Evolutionary conservation across 225 moss, liverwort and hornwort species (phyloP), one percentile per base, ranked within the genome.

Genomic region (Lunularia cruciata): DNA sequence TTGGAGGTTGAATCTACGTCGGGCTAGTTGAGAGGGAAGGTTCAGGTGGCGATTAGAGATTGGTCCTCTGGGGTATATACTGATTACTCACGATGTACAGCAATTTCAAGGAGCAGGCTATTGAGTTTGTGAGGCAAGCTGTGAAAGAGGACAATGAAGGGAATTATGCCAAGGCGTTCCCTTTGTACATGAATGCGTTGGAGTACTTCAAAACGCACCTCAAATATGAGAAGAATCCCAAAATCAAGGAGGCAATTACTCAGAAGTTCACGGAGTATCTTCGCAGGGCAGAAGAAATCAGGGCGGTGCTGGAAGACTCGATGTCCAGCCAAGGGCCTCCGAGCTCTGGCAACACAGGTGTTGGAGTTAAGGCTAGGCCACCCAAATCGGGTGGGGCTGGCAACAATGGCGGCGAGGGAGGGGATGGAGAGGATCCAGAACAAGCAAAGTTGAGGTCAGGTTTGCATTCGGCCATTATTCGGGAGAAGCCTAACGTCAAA

Each of bases 101-200:
- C 90, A 96, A 96, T 90, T 96, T 96, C 63, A 96, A 96, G 73
- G 95, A 96, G 85, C 95, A 96, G 90, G 95, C 92, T 26, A 96
- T 96, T 58, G 95, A 96, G 81, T 96, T 83, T 79, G 95, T 96
- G 74, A 88, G 88, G 78, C 95, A 96, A 82, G 95, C 95, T 55
- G 95, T 96, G 56, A 86, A 84, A 47, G 95, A 96, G 70, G 95
- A 96, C 76, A 90, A 96, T 80, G 92, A 90, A 32, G 95, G 95
- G 60, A 96, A 92, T 81, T 92, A 96, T 88, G 95, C 92, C 55
- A 92, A 96, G 76, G 95, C 95, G 36, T 96, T 96, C 47, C 95
- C 95, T 53, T 86, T 96, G 68, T 96, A 96, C 74, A 96, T 96
- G 95, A 96, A 96, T 73, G 95, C 95, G 60, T 88, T 96, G 32